Evolutionary conservation across 108 stramenopile genomes (phyloP), one percentile per base, ranked within the genome.

Genomic region (Conticribra guillardii): DNA sequence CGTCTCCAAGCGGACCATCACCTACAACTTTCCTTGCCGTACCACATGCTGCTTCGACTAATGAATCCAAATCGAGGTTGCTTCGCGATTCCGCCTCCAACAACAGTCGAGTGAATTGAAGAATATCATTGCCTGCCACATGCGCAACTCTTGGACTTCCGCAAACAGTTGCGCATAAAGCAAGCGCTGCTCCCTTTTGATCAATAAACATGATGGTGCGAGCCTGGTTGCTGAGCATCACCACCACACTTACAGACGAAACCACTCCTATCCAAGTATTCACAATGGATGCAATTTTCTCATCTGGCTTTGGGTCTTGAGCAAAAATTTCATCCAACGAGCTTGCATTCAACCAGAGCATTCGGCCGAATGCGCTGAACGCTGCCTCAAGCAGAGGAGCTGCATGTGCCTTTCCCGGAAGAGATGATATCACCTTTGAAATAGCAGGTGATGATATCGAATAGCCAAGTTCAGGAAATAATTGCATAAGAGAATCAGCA

Each of bases 1-100:
- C 46, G 44, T 76, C 75, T 5, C 75, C 75, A 23, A 71, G 41
- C 11, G 75, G 75, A 29, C 75, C 75, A 64, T 76, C 75, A 2
- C 69, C 75, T 4, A 76, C 70, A 63, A 76, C 75, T 55, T 76
- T 49, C 27, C 74, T 52, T 24, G 74, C 64, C 23, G 69, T 54
- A 23, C 69, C 69, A 33, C 61, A 71, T 32, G 70, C 62, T 46
- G 60, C 69, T 33, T 71, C 75, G 22, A 76, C 75, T 7, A 76
- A 44, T 44, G 44, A 14, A 34, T 76, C 69, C 49, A 69, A 17
- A 41, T 54, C 52, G 22, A 71, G 48, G 2, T 76, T 69, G 26
- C 32, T 33, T 21, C 45, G 58, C 24, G 51, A 27, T 37, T 76
- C 74, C 27, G 67, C 69, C 30, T 76, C 74, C 0, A 76, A 21